A percentile compares a stretch with the other conserved stretches of the same genome.
phyloP scores from a whole-genome alignment of 176 grass and related monocot species.

The Saccharum spontaneum region DNA sequence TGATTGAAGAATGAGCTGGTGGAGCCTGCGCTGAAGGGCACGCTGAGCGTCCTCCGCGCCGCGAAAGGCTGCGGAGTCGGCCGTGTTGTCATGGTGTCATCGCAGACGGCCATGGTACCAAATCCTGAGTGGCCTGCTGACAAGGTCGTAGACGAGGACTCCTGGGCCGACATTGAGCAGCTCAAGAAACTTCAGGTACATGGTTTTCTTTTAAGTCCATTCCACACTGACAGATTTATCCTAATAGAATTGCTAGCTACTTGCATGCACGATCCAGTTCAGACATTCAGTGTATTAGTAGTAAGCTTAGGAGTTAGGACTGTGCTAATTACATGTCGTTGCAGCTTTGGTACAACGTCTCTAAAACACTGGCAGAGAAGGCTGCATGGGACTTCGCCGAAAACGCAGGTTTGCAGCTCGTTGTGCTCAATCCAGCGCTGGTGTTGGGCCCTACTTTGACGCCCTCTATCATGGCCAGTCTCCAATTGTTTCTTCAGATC shows the following conservation, averaged over 20 bases:
- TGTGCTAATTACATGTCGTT: neutral
- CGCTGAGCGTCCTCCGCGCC: conserved; percentile 57
- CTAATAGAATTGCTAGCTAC: neutral
- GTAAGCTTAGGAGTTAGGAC: neutral
- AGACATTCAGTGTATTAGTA: neutral
- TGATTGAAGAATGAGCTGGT: conserved; percentile 47
- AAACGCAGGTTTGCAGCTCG: conserved; percentile 40
- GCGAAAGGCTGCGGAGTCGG: conserved; percentile 35
- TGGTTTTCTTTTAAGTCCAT: neutral
- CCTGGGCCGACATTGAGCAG: conserved; percentile 52
- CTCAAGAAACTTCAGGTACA: conserved; percentile 43
- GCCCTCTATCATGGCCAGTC: conserved; percentile 30
- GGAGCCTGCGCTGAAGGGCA: conserved; percentile 62
- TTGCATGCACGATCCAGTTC: neutral
- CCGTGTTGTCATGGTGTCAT: conserved; percentile 56
- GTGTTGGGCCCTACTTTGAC: conserved; percentile 47
- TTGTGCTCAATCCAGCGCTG: conserved; percentile 47
- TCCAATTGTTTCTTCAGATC: conserved; percentile 21
- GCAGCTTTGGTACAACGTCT: conserved; percentile 58
- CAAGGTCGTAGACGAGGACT: conserved; percentile 45
- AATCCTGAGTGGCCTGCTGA: conserved; percentile 54
- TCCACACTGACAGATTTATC: neutral
- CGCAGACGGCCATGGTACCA: conserved; percentile 38
- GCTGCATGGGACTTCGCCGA: conserved; percentile 56
- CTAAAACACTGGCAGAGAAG: conserved; percentile 69